A percentile compares a stretch with the other conserved stretches of the same genome.
phyloP scores from a whole-genome alignment of 495 filamentous ascomycete genomes.

The Hypoxylon subgilvum region DNA sequence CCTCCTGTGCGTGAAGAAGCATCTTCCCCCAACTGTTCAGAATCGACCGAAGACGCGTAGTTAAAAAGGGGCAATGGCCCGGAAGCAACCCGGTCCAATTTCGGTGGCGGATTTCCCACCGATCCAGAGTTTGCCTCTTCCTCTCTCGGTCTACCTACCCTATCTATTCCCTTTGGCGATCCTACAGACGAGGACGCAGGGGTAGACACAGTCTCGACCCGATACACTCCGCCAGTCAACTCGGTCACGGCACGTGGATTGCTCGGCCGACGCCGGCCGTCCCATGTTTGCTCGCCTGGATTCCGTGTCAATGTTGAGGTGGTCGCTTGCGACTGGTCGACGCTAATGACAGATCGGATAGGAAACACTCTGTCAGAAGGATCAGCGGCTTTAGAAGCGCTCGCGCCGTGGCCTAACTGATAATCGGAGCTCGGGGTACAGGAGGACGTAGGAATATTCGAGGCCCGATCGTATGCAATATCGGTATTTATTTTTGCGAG shows the following conservation, averaged over 20 bases:
- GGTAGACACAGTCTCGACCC: slow-evolving; percentile 6
- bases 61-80: slow-evolving; percentile 39
- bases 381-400: slow-evolving; percentile 34
- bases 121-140: slow-evolving; percentile 38
- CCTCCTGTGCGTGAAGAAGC: neutral
- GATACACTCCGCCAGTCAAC: slow-evolving; percentile 1
- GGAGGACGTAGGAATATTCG: slow-evolving; percentile 34
- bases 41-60: slow-evolving; percentile 46
- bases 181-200: slow-evolving; percentile 2
- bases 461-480: slow-evolving; percentile 3
- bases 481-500: slow-evolving; percentile 2
- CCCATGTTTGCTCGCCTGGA: slow-evolving; percentile 40
- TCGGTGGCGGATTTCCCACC: slow-evolving; percentile 40
- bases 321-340: slow-evolving; percentile 61
- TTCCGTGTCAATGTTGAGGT: slow-evolving; percentile 38
- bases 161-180: slow-evolving; percentile 10
- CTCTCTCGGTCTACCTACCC: slow-evolving; percentile 1
- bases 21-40: slow-evolving; percentile 20
- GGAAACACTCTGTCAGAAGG: slow-evolving; percentile 76
- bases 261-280: slow-evolving; percentile 23
- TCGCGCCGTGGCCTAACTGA: slow-evolving; percentile 33
- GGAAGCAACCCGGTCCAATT: slow-evolving; percentile 31
- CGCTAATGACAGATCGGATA: slow-evolving; percentile 79
- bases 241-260: slow-evolving; percentile 19
- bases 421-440: slow-evolving; percentile 36